These are phyloP conservation scores for Collybia sp. DNA, from an alignment of 768 basidiomycete genomes.

Conservation along the genomic window DNA sequence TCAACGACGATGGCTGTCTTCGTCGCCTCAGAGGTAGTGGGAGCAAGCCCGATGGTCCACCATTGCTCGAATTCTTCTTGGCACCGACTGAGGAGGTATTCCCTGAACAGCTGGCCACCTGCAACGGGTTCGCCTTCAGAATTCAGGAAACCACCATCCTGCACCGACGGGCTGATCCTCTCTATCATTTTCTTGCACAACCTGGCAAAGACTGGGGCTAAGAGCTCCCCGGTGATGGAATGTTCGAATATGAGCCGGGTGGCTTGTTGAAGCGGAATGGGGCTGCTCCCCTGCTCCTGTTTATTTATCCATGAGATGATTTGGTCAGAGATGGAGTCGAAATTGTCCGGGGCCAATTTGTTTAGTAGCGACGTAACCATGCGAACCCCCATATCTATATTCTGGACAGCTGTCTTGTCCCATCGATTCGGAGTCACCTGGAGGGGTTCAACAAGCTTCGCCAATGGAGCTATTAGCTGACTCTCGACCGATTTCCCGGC, in stretches of 20 bases:
- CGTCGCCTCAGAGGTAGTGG: conserved; percentile 79
- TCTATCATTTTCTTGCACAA: conserved; percentile 96
- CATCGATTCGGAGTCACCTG: conserved; percentile 78
- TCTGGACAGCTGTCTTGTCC: conserved; percentile 48
- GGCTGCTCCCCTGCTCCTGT: conserved; percentile 88
- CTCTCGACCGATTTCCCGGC: conserved; percentile 39
- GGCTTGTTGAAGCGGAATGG: conserved; percentile 90
- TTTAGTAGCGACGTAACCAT: conserved; percentile 91
- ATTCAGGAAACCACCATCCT: conserved; percentile 82
- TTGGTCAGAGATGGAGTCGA: conserved; percentile 93
- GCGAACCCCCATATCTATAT: conserved; percentile 72
- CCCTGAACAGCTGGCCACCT: conserved; percentile 93
- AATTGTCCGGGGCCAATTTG: conserved; percentile 95
- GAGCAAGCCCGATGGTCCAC: conserved; percentile 86
- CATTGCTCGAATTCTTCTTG: conserved; percentile 98
- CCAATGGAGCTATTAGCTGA: conserved; percentile 23
- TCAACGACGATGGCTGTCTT: conserved; percentile 71
- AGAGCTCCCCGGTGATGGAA: conserved; percentile 92
- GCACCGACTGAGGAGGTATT: conserved; percentile 94
- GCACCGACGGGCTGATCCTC: conserved; percentile 80
- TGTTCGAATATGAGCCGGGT: conserved; percentile 96
- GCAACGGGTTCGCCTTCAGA: conserved; percentile 80
- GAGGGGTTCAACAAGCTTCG: conserved; percentile 77
- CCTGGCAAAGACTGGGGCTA: conserved; percentile 97
- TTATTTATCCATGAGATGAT: conserved; percentile 95